Evolutionary conservation across 306 rosid genomes (phyloP).

Genomic region (Corylus americana): DNA sequence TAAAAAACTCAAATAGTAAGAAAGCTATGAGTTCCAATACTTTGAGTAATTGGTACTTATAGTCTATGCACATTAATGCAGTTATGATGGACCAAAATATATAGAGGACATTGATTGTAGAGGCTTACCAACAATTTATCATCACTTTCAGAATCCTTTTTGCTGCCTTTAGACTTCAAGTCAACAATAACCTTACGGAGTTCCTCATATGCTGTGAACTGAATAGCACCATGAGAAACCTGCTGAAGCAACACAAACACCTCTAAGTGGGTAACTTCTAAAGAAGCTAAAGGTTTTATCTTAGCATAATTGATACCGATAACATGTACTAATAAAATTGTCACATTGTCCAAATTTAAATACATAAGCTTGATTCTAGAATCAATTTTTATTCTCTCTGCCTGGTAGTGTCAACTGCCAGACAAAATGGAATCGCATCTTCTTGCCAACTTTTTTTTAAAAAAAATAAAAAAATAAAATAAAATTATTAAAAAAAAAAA

Average conservation of each 20-base stretch:
- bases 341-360: background rate
- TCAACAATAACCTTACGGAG: constrained; percentile 66
- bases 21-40: background rate
- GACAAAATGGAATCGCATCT: background rate
- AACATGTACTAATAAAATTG: background rate
- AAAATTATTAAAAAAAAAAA: no score
- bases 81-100: background rate
- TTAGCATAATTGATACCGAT: background rate
- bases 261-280: constrained; percentile 14
- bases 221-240: constrained; percentile 98
- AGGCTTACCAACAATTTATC: constrained; percentile 59
- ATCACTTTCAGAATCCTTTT: constrained; percentile 39
- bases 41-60: background rate
- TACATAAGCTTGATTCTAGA: background rate
- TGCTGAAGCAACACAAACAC: constrained; percentile 51
- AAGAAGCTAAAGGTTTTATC: constrained; percentile 5
- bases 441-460: background rate
- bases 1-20: background rate
- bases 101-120: background rate
- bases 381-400: background rate
- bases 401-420: background rate
- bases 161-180: constrained; percentile 48
- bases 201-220: constrained; percentile 87
- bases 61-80: background rate
- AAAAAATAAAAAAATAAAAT: background rate